Evolutionary conservation across 441 rosid species (phyloP), one percentile per base, ranked within the genome.

Genomic region (Kokia cookei): DNA sequence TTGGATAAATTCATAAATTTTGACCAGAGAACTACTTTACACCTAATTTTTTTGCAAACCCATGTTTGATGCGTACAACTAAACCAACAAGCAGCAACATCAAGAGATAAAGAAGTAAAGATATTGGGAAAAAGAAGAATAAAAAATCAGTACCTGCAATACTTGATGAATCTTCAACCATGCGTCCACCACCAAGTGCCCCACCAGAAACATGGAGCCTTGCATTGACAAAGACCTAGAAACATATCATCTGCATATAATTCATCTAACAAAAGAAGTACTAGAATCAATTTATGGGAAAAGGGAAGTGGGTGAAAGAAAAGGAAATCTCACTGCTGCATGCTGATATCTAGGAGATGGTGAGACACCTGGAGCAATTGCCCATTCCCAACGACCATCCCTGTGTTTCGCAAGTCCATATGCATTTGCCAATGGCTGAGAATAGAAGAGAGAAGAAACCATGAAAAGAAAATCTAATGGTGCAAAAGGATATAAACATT

Each of bases 371-470:
- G 99, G 99, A 82, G 98, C 99, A 80, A 96, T 95, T 72, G 98
- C 98, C 99, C 99, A 95, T 86, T 95, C 99, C 99, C 99, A 95
- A 71, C 99, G 99, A 58, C 99, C 99, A 83, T 95, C 99, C 81
- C 98, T 91, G 77, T 95, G 99, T 81, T 93, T 95, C 17, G 99
- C 99, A 82, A 96, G 97, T 76, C 98, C 99, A 84, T 96, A 96
- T 65, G 99, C 99, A 80, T 93, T 90, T 32, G 99, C 89, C 72
- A 93, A 80, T 64, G 99, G 98, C 98, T 96, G 87, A 73, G 82
- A 78, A 80, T 58, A 45, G 65, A 57, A 57, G n/a, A 43, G 53
- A 37, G 74, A 47, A 77, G 14, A 74, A 35, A 17, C 42, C 79
- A 53, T 74, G 27, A 68, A 75, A 32, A 62, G 26, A 45, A 35